Percentiles rank a stretch among this genome's conserved stretches.
phyloP scores from a whole-genome alignment of 768 basidiomycete species.

The Mycena haematopus region DNA sequence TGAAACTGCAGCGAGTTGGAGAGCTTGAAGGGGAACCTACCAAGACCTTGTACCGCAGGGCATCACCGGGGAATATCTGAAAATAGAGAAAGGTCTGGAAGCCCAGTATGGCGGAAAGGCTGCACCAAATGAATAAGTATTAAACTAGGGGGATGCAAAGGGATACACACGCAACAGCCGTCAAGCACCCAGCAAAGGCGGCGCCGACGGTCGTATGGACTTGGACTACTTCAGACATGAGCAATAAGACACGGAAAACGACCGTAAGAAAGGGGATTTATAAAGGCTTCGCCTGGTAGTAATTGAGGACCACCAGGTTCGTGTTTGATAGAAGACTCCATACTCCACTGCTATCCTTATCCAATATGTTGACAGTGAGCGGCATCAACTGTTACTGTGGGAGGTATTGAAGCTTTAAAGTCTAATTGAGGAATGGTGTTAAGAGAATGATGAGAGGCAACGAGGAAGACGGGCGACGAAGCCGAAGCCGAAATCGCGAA shows the following conservation, averaged over 20 bases:
- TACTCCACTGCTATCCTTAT: too few relatives aligned
- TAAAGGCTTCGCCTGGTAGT: neutral
- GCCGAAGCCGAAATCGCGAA: too few relatives aligned
- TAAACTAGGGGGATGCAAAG: neutral
- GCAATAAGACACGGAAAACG: neutral
- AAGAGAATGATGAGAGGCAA: neutral
- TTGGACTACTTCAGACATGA: constrained; percentile 2
- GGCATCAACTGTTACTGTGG: neutral
- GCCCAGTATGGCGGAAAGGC: constrained; percentile 20
- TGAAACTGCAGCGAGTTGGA: neutral
- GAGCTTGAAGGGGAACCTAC: neutral
- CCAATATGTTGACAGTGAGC: neutral
- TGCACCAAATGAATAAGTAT: neutral
- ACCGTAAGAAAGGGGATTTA: neutral
- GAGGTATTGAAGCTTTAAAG: neutral
- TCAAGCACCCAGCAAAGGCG: constrained; percentile 15
- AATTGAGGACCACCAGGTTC: neutral
- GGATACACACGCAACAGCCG: constrained; percentile 10
- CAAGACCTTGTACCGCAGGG: constrained; percentile 16
- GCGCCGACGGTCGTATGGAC: constrained; percentile 6
- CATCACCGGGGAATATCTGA: constrained; percentile 20
- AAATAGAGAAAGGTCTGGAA: constrained; percentile 26
- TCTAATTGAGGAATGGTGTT: neutral
- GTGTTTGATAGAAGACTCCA: neutral
- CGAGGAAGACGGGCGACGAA: neutral